A percentile compares a stretch with the other conserved stretches of the same genome.
Evolutionary conservation across 2,329 filamentous ascomycete genomes (phyloP).

Genomic region (Hypoxylon sp.): DNA sequence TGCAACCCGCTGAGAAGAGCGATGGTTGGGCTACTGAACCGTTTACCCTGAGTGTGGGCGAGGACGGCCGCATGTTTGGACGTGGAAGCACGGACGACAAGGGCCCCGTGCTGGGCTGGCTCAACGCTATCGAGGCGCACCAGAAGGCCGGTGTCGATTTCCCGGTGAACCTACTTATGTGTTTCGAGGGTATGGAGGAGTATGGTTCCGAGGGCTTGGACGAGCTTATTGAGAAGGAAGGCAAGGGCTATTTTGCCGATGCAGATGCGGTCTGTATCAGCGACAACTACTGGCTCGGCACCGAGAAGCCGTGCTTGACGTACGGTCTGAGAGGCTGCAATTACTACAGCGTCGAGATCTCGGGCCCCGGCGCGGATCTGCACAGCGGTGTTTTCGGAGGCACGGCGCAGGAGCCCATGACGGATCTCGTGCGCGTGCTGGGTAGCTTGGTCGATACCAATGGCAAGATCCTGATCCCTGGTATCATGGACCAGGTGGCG

Average conservation of each 20-base stretch:
- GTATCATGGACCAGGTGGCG: conserved; percentile 92
- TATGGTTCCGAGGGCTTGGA: conserved; percentile 97
- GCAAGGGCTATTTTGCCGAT: conserved; percentile 94
- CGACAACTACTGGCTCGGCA: conserved; percentile 99
- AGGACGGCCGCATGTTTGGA: conserved; percentile 95
- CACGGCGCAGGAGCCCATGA: conserved; percentile 98
- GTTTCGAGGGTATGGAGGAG: conserved; percentile 99
- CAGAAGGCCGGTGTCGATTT: conserved; percentile 95
- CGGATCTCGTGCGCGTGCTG: conserved; percentile 88
- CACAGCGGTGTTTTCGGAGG: conserved; percentile 98
- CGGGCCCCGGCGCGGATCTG: conserved; percentile 91
- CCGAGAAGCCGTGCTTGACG: conserved; percentile 97
- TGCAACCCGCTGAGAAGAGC: conserved; percentile 92
- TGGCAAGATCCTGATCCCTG: conserved; percentile 95
- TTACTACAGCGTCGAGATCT: conserved; percentile 95
- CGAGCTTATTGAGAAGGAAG: conserved; percentile 92
- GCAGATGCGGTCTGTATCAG: conserved; percentile 98
- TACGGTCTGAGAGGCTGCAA: conserved; percentile 98
- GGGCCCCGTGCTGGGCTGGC: conserved; percentile 95
- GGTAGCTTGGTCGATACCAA: conserved; percentile 87
- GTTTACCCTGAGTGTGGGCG: conserved; percentile 88
- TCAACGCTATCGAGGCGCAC: conserved; percentile 98
- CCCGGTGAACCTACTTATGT: conserved; percentile 98
- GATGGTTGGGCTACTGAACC: conserved; percentile 98
- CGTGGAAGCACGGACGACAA: conserved; percentile 98